Evolutionary conservation across 2,329 filamentous ascomycete species (phyloP).

Genomic region (Stachybotrys echinatus): DNA sequence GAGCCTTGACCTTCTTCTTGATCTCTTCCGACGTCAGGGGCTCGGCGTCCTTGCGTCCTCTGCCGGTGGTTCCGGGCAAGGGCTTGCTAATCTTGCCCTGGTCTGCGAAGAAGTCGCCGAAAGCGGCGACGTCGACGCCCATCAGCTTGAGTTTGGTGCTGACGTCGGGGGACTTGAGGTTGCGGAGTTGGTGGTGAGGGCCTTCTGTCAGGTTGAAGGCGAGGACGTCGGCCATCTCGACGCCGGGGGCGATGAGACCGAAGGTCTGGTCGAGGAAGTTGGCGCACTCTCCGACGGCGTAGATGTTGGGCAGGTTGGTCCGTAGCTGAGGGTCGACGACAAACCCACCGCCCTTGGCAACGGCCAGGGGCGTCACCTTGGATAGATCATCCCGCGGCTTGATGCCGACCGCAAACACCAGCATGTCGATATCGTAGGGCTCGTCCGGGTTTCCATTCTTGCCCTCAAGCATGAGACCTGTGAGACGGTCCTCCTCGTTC

Average conservation of each 20-base stretch:
- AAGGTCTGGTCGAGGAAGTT: constrained; percentile 86
- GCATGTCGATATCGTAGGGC: constrained; percentile 67
- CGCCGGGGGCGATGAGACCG: constrained; percentile 80
- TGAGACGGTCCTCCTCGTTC: constrained; percentile 61
- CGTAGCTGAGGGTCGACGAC: constrained; percentile 62
- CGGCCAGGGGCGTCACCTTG: constrained; percentile 61
- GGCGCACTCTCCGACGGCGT: constrained; percentile 86
- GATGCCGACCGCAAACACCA: constrained; percentile 89
- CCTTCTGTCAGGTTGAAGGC: constrained; percentile 88
- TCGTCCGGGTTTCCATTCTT: constrained; percentile 44
- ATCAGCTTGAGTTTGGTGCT: constrained; percentile 90
- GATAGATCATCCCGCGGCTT: constrained; percentile 76
- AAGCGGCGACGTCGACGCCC: constrained; percentile 86
- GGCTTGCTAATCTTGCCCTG: constrained; percentile 53
- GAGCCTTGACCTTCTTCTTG: constrained; percentile 62
- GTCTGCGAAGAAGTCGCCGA: constrained; percentile 91
- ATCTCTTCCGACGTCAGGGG: constrained; percentile 7
- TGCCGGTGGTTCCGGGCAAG: constrained; percentile 1
- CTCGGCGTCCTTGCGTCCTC: background rate
- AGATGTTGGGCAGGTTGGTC: constrained; percentile 69
- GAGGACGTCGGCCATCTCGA: constrained; percentile 90
- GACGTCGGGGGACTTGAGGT: constrained; percentile 77
- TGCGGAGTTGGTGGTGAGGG: constrained; percentile 61
- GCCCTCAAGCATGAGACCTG: constrained; percentile 74
- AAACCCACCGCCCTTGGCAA: constrained; percentile 71